phyloP scores from a whole-genome alignment of 2,329 filamentous ascomycete genomes.

The Colletotrichum limetticola region DNA sequence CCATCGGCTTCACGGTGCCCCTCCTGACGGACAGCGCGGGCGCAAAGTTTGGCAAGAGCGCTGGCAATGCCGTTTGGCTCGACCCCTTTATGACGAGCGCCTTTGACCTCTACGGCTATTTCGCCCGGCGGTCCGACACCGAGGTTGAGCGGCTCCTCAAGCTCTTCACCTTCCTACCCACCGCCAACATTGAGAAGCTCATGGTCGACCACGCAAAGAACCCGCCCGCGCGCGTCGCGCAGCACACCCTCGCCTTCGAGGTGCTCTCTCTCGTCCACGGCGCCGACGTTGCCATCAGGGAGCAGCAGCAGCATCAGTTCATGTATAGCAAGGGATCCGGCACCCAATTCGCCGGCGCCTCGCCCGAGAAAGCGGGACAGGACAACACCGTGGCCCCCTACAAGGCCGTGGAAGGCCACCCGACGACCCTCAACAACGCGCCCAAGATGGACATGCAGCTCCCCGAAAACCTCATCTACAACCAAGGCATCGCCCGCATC shows the following conservation, averaged over 20 bases:
- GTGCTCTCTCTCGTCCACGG: slow-evolving; percentile 86
- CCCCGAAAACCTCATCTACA: slow-evolving; percentile 64
- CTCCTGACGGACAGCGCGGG: slow-evolving; percentile 87
- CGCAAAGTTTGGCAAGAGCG: slow-evolving; percentile 93
- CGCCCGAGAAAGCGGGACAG: slow-evolving; percentile 23
- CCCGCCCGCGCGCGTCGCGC: slow-evolving; percentile 79
- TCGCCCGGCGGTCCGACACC: slow-evolving; percentile 82
- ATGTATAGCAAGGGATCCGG: slow-evolving; percentile 54
- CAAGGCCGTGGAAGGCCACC: slow-evolving; percentile 35
- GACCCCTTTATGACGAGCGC: slow-evolving; percentile 81
- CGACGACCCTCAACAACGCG: slow-evolving; percentile 55
- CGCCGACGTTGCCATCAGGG: slow-evolving; percentile 67
- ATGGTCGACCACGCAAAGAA: slow-evolving; percentile 76
- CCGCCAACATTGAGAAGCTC: slow-evolving; percentile 71
- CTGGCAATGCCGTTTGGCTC: slow-evolving; percentile 94
- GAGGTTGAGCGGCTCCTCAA: slow-evolving; percentile 86
- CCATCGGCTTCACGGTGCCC: slow-evolving; percentile 90
- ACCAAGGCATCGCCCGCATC: slow-evolving; percentile 67
- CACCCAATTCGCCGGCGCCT: not conserved
- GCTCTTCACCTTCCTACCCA: slow-evolving; percentile 88
- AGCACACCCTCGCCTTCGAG: slow-evolving; percentile 85
- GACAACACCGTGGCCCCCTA: slow-evolving; percentile 27
- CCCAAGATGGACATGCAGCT: slow-evolving; percentile 67
- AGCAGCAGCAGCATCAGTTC: slow-evolving; percentile 65
- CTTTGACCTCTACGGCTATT: slow-evolving; percentile 93